Percentiles rank a stretch among this genome's conserved stretches.
phyloP scores from a whole-genome alignment of 768 basidiomycete genomes.

The Filobasidium wieringae region DNA sequence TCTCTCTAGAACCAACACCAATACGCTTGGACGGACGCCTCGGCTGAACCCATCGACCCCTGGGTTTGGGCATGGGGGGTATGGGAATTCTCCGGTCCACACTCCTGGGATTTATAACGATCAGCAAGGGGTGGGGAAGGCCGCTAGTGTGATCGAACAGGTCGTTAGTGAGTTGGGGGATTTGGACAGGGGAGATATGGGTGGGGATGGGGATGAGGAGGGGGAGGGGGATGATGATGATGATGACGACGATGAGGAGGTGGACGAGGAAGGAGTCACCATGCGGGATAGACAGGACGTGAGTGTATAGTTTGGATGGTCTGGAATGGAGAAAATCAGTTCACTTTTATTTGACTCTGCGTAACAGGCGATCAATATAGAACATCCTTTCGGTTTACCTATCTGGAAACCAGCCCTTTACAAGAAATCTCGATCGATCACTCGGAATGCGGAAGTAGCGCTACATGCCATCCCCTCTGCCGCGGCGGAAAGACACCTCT shows the following conservation, averaged over 20 bases:
- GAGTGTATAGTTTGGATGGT: constrained; percentile 12
- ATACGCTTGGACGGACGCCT: neutral
- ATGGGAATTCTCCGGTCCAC: neutral
- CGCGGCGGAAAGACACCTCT: constrained; percentile 80
- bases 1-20: neutral
- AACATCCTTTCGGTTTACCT: constrained; percentile 95
- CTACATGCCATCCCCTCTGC: constrained; percentile 86
- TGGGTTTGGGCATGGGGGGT: neutral
- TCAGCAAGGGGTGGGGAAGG: neutral
- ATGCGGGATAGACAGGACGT: constrained; percentile 91
- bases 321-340: neutral
- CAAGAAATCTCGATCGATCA: constrained; percentile 93
- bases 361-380: constrained; percentile 68
- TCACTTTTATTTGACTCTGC: neutral
- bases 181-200: constrained; percentile 15
- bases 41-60: neutral
- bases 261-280: constrained; percentile 79
- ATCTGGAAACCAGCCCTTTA: constrained; percentile 99
- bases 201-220: constrained; percentile 17
- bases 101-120: neutral
- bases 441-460: constrained; percentile 87
- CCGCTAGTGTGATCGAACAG: constrained; percentile 20
- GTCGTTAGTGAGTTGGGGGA: constrained; percentile 28
- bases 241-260: constrained; percentile 28
- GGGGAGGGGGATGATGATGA: constrained; percentile 21